Base-by-base conservation (phyloP, 805 yeast species). In the Wickerhamomyces hampshirensis region DNA sequence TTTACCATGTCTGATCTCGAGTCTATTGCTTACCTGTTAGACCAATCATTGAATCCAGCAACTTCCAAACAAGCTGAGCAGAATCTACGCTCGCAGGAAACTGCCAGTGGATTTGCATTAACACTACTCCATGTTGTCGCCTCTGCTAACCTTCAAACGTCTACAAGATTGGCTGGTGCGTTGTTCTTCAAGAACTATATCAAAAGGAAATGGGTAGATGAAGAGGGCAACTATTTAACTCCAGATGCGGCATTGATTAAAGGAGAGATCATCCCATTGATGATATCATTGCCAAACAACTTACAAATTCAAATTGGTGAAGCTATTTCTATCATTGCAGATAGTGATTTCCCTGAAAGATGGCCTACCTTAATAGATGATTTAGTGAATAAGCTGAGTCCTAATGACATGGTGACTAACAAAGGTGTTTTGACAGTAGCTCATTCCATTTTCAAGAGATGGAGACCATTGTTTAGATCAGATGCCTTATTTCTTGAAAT, bases 241-340 rank as follows among this genome's bases (percentile, higher is more conserved):
- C 68, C 80, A 2, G 96, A 89, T 53, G 84, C 84, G 2, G 66
- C 60, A 5, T 63, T 80, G 30, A 74, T 93, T 46, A 89, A 89
- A 56, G 38, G 60, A 8, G 93, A 87, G 54, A 84, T 93, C 45
- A 73, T 93, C 34, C 77, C 80, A n/a, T 66, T 89, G 42, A 88
- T 93, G 98, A 80, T 89, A 43, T 59, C 75, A 26, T 65, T 88
- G 34, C 96, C 96, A 5, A 74, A 74, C 33, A 74, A 80, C 47
- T 65, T 93, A 38, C 96, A 91, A 55, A 69, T 80, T n/a, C 99
- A 94, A 64, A 75, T 93, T 34, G 98, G 97, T 35, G 99, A 94
- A 61, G 80, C 96, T 2, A 80, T 94, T 38, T 79, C 95, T 12
- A 68, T 85, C 36, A 91, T 93, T 51, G 98, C 99, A 4, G 96